Evolutionary conservation across 1,284 basidiomycete species (phyloP).

Genomic region (Athelia psychrophila): DNA sequence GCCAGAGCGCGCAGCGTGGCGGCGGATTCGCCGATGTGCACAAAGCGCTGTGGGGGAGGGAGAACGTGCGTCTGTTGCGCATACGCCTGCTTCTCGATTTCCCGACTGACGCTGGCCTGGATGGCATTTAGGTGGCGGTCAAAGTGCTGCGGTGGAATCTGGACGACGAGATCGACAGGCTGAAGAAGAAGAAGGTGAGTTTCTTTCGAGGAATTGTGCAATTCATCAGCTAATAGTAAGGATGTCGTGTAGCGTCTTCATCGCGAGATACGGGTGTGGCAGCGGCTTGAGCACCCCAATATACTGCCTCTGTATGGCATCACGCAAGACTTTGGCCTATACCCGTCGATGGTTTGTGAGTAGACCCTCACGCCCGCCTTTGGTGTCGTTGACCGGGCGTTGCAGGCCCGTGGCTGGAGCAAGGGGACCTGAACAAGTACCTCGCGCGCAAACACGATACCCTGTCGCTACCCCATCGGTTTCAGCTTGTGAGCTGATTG

Average conservation of each 20-base stretch:
- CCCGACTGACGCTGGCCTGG: background rate
- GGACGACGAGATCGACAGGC: background rate
- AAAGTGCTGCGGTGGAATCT: constrained; percentile 1
- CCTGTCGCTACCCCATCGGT: background rate
- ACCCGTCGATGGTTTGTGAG: background rate
- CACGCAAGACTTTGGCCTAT: background rate
- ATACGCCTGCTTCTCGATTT: background rate
- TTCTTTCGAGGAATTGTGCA: background rate
- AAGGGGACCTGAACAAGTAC: background rate
- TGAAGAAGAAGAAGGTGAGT: background rate
- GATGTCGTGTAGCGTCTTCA: background rate
- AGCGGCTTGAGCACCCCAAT: background rate
- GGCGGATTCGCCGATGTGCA: background rate
- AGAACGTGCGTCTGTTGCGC: background rate
- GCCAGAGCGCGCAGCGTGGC: background rate
- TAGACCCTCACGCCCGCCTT: background rate
- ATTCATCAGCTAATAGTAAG: background rate
- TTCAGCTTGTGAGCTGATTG: background rate
- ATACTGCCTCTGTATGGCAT: background rate
- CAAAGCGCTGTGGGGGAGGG: background rate
- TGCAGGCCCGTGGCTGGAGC: background rate
- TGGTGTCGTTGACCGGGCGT: background rate
- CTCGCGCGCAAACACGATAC: background rate
- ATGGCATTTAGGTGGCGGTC: background rate
- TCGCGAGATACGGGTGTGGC: background rate